Conservation (phyloP, 257 asterid genomes). For the Buddleja alternifolia region DNA sequence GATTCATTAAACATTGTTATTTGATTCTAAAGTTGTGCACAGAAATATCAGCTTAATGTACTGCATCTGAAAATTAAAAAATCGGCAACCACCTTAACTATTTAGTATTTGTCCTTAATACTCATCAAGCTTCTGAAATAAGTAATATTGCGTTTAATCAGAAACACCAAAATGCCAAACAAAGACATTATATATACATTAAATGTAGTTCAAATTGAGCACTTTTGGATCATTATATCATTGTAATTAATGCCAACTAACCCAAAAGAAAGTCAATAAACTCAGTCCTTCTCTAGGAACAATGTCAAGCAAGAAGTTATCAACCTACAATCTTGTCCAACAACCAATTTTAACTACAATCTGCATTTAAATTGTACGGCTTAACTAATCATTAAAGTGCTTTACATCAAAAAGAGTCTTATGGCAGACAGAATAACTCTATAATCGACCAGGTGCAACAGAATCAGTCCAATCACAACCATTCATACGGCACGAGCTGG, state of each 20-base stretch:
- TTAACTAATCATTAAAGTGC: not conserved
- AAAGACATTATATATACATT: not conserved
- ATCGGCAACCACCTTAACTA: not conserved
- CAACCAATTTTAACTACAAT: not conserved
- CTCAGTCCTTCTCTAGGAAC: not conserved
- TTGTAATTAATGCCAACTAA: slow-evolving; percentile 17
- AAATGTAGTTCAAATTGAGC: slow-evolving; percentile 1
- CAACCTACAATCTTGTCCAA: not conserved
- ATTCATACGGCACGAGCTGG: too few species aligned
- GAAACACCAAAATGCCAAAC: not conserved
- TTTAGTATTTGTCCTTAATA: not conserved
- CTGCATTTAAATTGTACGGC: not conserved
- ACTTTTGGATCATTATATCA: not conserved
- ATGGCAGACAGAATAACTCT: too few species aligned
- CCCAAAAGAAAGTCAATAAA: not conserved
- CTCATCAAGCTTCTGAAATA: not conserved
- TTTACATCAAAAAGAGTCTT: not conserved
- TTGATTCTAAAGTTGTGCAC: too few species aligned
- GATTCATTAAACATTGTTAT: too few species aligned
- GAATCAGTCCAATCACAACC: too few species aligned
- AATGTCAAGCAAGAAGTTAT: not conserved
- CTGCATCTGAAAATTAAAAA: not conserved
- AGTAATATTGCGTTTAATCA: slow-evolving; percentile 12
- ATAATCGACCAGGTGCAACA: too few species aligned
- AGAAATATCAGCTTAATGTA: too few species aligned